Base-by-base conservation (phyloP, 208 protist species). In the Leishmania martiniquensis region DNA sequence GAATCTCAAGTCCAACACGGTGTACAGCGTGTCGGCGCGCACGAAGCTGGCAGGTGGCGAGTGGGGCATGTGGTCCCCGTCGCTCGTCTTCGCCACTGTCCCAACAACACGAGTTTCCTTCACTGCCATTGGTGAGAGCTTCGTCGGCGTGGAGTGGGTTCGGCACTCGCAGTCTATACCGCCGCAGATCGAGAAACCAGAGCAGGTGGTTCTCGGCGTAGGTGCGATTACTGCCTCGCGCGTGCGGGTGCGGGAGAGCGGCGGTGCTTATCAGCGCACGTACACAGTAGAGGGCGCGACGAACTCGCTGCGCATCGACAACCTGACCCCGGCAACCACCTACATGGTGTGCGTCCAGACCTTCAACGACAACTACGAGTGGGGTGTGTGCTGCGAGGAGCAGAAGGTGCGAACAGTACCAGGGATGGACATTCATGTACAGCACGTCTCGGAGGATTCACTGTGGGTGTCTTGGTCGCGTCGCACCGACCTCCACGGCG, bases 21-120 rank as follows among this genome's bases (percentile, higher is more conserved):
- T 97, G 29, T 98, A 97, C 86, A 88, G 82, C 75, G 90, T 93
- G n/a, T 92, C 92, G 15, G 94, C 91, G 54, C 93, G 95, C 65
- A 96, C 95, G 45, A 94, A 96, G 81, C 82, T 98, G 55, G 75
- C 81, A 29, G 94, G 89, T 77, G 90, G 94, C 0, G 90, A 96
- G 77, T 98, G 95, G 94, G 93, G 95, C 69, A 95, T 97, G 89
- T 98, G 95, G 94, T 93, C 90, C 34, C 88, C 89, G 25, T 89
- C 92, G 10, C 75, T 90, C 22, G 57, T 92, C 52, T 97, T 98
- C 79, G 92, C 91, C 15, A 98, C 94, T 3, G 92, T 98, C 51
- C 91, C 93, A 32, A 82, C 91, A 45, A 96, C 87, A 22, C 81
- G 87, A 44, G 86, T 97, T 34, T 84, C 84, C 60, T 96, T 97